Base-by-base conservation (phyloP, 495 filamentous ascomycete species). In the Aspergillus ostianus region DNA sequence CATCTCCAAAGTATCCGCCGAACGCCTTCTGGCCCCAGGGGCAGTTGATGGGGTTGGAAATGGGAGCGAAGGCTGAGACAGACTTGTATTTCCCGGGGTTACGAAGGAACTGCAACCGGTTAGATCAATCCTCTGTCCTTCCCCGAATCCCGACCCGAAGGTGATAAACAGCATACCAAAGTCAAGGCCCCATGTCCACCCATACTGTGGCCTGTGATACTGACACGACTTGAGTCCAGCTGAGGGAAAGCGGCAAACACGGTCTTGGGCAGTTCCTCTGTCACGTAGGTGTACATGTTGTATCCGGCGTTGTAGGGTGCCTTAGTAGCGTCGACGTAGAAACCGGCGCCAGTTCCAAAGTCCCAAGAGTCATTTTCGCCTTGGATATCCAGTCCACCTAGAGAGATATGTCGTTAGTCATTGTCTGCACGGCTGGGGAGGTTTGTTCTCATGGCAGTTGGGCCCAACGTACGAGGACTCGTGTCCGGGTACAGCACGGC, bases 11-110 rank as follows among this genome's bases (percentile, higher is more conserved):
- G 74, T 97, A 98, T 3, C 95, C 94, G 9, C 67, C 74, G 66
- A 98, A 97, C 0, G 95, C 95, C 83, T 98, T 98, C 76, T 95
- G 78, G 32, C 95, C 95, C 95, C 94, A 98, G 15, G 90, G 88
- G 65, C 90, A 95, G 47, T 87, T 84, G 46, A 76, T 80, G 6
- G 94, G 94, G 77, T 98, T 98, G 13, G 86, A 74, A 68, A 98
- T 96, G 9, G 94, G 95, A 58, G 94, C 92, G 69, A 96, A 96
- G 3, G 94, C 94, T 49, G 85, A 90, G 41, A 93, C 90, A 61
- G 84, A 89, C 72, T 87, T 86, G 78, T 97, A 98, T 77, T 85
- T 87, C 17, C 88, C 91, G 2, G 93, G 91, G 72, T 97, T 89
- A 72, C 89, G 92, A 20, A 98, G 82, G 77, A 89, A 97, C 81